Evolutionary conservation across 75 land plant species (phyloP).

Genomic region (Cryptomeria japonica): DNA sequence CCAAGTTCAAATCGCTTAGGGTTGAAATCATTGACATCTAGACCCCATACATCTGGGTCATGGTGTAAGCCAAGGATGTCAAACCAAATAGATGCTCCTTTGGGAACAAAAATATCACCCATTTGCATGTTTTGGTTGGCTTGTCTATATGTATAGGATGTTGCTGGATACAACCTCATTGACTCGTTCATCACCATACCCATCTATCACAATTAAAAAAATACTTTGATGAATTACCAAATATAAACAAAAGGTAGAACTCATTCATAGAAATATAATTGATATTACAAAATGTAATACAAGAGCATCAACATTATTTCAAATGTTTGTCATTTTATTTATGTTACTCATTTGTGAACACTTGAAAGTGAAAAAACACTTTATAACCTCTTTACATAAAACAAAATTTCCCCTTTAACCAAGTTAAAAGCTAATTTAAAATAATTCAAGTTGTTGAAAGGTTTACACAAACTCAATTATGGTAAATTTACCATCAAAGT

Average conservation of each 20-base stretch:
- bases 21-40: constrained; percentile 66
- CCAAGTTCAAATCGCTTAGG: constrained; percentile 72
- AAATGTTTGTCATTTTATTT: neutral
- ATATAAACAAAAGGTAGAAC: too few species aligned
- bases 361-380: neutral
- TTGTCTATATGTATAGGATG: neutral
- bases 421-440: too few species aligned
- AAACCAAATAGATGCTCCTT: constrained; percentile 76
- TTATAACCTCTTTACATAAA: too few species aligned
- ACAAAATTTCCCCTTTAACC: too few species aligned
- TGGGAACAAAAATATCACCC: constrained; percentile 21
- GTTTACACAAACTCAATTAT: too few species aligned
- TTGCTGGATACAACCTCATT: constrained; percentile 57
- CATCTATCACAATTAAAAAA: constrained; percentile 29
- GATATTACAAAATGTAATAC: too few species aligned
- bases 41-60: constrained; percentile 69
- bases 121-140: neutral
- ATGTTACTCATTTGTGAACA: neutral
- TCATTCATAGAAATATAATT: too few species aligned
- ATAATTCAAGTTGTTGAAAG: too few species aligned
- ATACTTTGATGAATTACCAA: too few species aligned
- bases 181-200: constrained; percentile 60
- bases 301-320: too few species aligned
- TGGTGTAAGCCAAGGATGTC: constrained; percentile 67
- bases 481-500: too few species aligned